Conservation (phyloP, 2,329 filamentous ascomycete species). For the Microsporum audouinii region DNA sequence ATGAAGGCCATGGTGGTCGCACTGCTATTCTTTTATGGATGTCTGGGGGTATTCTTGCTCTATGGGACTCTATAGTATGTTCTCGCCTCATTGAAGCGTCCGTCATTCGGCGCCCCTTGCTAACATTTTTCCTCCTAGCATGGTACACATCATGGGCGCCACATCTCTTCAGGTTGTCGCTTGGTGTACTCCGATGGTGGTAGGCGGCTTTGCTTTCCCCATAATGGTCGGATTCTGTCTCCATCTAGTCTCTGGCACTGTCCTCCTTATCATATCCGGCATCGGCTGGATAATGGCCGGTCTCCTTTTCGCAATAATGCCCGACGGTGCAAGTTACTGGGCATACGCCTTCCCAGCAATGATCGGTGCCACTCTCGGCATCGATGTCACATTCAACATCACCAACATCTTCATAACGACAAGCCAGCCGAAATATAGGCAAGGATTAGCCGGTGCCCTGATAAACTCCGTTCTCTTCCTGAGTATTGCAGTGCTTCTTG, state of each 20-base stretch:
- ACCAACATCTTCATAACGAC: slow-evolving; percentile 70
- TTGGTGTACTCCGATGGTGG: slow-evolving; percentile 57
- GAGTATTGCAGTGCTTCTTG: slow-evolving; percentile 60
- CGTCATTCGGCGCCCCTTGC: not conserved
- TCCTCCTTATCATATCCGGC: slow-evolving; percentile 52
- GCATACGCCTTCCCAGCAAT: slow-evolving; percentile 56
- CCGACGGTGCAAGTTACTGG: slow-evolving; percentile 53
- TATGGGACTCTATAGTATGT: slow-evolving; percentile 58
- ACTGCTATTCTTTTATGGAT: slow-evolving; percentile 57
- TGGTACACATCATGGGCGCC: slow-evolving; percentile 49
- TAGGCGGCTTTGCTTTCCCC: slow-evolving; percentile 56
- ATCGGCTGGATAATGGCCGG: slow-evolving; percentile 47
- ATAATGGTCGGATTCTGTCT: slow-evolving; percentile 54
- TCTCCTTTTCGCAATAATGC: slow-evolving; percentile 54
- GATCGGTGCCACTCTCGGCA: slow-evolving; percentile 55
- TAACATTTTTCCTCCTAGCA: slow-evolving; percentile 30
- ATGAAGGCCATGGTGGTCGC: slow-evolving; percentile 53
- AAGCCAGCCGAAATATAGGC: slow-evolving; percentile 51
- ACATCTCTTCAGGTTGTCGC: slow-evolving; percentile 52
- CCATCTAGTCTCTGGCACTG: slow-evolving; percentile 51
- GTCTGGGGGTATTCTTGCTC: slow-evolving; percentile 56
- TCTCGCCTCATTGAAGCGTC: not conserved
- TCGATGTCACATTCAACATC: slow-evolving; percentile 66
- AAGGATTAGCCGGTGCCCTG: slow-evolving; percentile 60
- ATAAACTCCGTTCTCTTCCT: slow-evolving; percentile 61